Percentiles rank a stretch among this genome's conserved stretches.
These are phyloP conservation scores for Globisporangium heterothallicum DNA, from an alignment of 352 stramenopile species.

Conservation along the genomic window DNA sequence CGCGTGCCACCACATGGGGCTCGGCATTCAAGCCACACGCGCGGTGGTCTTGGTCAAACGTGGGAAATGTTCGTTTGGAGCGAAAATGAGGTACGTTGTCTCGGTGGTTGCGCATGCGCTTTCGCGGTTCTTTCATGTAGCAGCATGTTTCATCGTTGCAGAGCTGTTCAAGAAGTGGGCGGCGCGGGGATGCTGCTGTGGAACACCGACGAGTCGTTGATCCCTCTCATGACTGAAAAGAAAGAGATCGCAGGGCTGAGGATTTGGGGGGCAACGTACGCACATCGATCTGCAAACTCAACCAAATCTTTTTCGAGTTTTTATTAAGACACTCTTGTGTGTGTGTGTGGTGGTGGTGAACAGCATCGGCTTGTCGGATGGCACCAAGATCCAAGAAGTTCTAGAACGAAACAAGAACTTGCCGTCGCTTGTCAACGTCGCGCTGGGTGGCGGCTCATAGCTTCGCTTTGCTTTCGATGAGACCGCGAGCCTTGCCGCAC, in stretches of 20 bases:
- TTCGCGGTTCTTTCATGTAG: too few species aligned
- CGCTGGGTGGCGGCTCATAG: neutral
- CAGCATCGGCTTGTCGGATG: constrained; percentile 43
- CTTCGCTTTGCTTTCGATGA: constrained; percentile 34
- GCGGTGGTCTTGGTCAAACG: constrained; percentile 67
- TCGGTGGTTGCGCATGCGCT: neutral
- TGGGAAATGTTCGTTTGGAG: constrained; percentile 56
- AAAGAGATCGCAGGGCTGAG: constrained; percentile 41
- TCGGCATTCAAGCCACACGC: constrained; percentile 48
- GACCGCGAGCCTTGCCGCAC: constrained; percentile 74
- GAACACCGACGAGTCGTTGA: constrained; percentile 56
- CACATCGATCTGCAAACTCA: constrained; percentile 6
- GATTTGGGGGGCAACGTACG: constrained; percentile 62
- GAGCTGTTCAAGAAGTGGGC: constrained; percentile 44
- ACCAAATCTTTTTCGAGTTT: neutral
- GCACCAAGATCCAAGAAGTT: constrained; percentile 33
- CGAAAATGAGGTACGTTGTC: constrained; percentile 45
- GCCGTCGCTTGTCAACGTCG: constrained; percentile 48
- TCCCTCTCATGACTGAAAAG: constrained; percentile 59
- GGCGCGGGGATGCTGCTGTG: constrained; percentile 57
- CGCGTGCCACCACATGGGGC: constrained; percentile 57
- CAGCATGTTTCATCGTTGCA: too few species aligned
- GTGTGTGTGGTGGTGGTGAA: constrained; percentile 5
- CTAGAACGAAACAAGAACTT: constrained; percentile 47
- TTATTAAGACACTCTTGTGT: neutral